These are phyloP conservation scores for Verticillium klebahnii DNA, from an alignment of 2,329 filamentous ascomycete genomes.

Conservation along the genomic window DNA sequence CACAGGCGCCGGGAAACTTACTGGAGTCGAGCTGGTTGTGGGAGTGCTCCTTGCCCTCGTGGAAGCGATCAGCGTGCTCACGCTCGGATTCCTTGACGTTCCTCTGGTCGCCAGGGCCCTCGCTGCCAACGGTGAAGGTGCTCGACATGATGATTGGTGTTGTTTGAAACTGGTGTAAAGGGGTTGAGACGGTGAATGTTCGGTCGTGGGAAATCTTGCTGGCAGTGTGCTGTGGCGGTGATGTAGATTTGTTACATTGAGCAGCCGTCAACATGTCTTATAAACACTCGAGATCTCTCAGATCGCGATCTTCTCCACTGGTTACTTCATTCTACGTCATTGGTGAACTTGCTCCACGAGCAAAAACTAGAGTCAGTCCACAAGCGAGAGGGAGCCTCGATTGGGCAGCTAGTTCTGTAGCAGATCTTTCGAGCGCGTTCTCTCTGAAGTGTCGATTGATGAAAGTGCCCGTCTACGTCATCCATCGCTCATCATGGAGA, in stretches of 20 bases:
- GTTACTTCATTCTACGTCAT: neutral
- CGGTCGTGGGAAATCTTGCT: neutral
- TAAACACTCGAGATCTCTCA: neutral
- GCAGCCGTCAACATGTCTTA: neutral
- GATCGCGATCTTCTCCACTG: neutral
- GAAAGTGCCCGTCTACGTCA: neutral
- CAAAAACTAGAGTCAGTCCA: neutral
- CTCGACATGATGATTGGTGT: slow-evolving; percentile 25
- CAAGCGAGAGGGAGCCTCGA: neutral
- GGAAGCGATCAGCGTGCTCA: slow-evolving; percentile 53
- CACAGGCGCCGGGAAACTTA: slow-evolving; percentile 31
- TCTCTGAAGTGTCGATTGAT: neutral
- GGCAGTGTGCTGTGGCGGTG: neutral
- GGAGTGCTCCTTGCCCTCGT: slow-evolving; percentile 67
- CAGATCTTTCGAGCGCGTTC: neutral
- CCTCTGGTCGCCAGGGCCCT: slow-evolving; percentile 56
- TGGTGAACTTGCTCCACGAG: neutral
- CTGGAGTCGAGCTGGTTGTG: slow-evolving; percentile 69
- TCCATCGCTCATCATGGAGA: neutral
- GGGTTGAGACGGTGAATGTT: neutral
- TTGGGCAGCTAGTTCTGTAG: neutral
- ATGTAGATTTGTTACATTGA: neutral
- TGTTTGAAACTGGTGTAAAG: no score
- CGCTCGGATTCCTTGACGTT: slow-evolving; percentile 51
- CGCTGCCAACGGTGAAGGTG: slow-evolving; percentile 42